phyloP scores from a whole-genome alignment of 805 yeast genomes.

The Ogataea nonfermentans region DNA sequence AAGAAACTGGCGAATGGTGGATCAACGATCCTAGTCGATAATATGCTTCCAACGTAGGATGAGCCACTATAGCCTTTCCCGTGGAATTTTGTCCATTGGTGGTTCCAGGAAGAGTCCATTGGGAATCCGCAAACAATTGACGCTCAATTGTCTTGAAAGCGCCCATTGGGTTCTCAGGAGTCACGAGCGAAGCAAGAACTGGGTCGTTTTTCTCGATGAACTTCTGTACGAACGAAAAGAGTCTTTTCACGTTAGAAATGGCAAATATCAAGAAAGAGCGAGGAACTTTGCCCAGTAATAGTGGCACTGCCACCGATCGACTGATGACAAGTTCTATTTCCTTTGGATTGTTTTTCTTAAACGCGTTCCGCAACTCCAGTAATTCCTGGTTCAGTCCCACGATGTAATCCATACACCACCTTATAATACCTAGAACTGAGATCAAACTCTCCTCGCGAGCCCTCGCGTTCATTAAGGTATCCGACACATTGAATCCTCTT shows the following conservation, averaged over 20 bases:
- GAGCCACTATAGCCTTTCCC: conserved; percentile 25
- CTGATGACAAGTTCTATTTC: conserved; percentile 24
- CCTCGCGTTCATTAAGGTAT: conserved; percentile 38
- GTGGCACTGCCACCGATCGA: conserved; percentile 48
- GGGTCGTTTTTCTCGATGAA: conserved; percentile 51
- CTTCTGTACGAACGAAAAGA: conserved; percentile 55
- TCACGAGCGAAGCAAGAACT: conserved; percentile 24
- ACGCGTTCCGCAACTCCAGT: conserved; percentile 40
- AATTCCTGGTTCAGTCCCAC: conserved; percentile 73
- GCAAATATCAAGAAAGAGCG: conserved; percentile 65
- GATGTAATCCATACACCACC: conserved; percentile 84
- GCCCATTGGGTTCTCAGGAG: conserved; percentile 34
- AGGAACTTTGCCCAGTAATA: conserved; percentile 67
- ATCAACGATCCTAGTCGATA: conserved; percentile 48
- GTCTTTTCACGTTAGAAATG: conserved; percentile 61
- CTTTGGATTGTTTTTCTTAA: conserved; percentile 24
- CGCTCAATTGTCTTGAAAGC: conserved; percentile 30
- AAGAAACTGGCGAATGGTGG: conserved; percentile 51
- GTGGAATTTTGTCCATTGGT: conserved; percentile 6
- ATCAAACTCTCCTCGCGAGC: conserved; percentile 62
- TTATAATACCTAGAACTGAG: conserved; percentile 69
- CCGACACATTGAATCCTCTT: conserved; percentile 49
- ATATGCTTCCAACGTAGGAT: conserved; percentile 53
- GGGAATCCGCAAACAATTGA: conserved; percentile 31
- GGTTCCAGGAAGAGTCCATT: conserved; percentile 29